Base-by-base conservation (phyloP, 441 rosid species). In the Viola pubescens region DNA sequence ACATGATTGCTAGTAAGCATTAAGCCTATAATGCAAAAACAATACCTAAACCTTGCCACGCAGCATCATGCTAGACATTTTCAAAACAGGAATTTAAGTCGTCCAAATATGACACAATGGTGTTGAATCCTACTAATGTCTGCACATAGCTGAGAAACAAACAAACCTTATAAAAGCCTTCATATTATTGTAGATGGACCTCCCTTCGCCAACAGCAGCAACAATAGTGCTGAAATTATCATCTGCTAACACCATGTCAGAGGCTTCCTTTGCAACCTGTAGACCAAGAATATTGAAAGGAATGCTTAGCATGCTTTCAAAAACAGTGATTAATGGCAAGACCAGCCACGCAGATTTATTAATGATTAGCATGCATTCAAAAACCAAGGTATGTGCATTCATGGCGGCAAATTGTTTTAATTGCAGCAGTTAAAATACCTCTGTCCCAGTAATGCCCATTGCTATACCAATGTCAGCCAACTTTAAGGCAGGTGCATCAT, bases 241-340 rank as follows among this genome's bases (percentile, higher is more conserved):
- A 81, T 91, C 95, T 40, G 98, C 96, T 60, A 91, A 63, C 67
- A 91, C 98, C 98, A 91, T 91, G 77, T 88, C 96, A 39, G 98
- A 79, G 10, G 98, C 98, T 74, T 91, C 98, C 71, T 91, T 89
- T 46, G 98, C 98, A 54, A 91, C 98, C 98, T 91, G 81, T 13
- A 76, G 71, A 47, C 2, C 51, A 45, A 10, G 47, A n/a, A 60
- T 42, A 26, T 26, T 26, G 34, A 26, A 26, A 2, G 34, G 3
- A 26, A 2, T 26, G 34, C 1, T 26, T 26, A 26, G 34, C 34
- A 56, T 4, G 8, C 11, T 14, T 55, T 37, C 11, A 5, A 52
- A 34, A 37, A 48, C 41, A 43, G 2, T 26, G 34, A 26, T 26
- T 26, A 26, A 26, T 26, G 34, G 34, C 34, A 26, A 26, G 34